Conservation (phyloP, 129 eudicot species). For the Tanacetum coccineum region DNA sequence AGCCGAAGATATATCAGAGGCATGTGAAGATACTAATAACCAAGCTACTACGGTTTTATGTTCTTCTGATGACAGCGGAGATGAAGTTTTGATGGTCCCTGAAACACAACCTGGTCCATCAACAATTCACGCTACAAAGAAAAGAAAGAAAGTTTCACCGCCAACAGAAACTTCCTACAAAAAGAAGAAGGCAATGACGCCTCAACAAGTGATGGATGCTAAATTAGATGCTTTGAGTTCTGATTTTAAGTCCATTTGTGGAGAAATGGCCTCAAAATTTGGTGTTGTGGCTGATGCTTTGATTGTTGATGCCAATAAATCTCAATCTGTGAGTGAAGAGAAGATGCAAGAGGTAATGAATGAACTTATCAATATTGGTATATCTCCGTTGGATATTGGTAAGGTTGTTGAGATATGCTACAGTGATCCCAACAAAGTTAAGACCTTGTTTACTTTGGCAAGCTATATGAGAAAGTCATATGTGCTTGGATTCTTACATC, state of each 20-base stretch:
- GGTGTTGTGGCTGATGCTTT: neutral
- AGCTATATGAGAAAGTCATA: neutral
- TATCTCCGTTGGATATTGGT: no score
- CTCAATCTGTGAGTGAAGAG: conserved; percentile 7
- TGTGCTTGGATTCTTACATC: neutral
- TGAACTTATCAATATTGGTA: neutral
- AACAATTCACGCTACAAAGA: neutral
- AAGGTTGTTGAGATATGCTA: neutral
- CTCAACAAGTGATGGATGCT: conserved; percentile 4
- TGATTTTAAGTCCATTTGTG: conserved; percentile 7
- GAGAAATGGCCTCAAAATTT: neutral
- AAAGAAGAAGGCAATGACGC: neutral
- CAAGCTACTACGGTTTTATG: no score
- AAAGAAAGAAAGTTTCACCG: conserved; percentile 3
- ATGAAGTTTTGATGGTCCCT: no score
- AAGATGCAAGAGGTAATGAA: conserved; percentile 12
- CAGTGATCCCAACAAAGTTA: conserved; percentile 7
- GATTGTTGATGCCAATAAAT: neutral
- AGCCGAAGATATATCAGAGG: no score
- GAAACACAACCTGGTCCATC: no score
- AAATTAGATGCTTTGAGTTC: neutral
- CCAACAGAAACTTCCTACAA: neutral
- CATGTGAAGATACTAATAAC: no score
- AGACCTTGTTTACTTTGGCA: conserved; percentile 8
- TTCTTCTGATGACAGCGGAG: no score